Evolutionary conservation across 495 filamentous ascomycete genomes (phyloP), one percentile per base, ranked within the genome.

Genomic region (Penicillium canescens): DNA sequence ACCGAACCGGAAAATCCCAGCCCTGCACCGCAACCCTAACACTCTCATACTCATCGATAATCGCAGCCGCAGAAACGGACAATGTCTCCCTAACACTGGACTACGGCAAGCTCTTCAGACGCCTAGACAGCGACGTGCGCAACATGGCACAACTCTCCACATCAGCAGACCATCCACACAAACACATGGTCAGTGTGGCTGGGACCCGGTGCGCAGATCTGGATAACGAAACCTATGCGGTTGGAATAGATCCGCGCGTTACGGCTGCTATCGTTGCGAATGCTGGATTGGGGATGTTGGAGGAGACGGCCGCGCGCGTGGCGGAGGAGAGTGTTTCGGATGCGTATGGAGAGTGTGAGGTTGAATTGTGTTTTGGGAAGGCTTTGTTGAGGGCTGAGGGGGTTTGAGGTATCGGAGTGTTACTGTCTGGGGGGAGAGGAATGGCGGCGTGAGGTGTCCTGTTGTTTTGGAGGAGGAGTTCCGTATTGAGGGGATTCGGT

Each of bases 31-130:
- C 69, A 50, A 71, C 66, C 23, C 60, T 77, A 10, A 73, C 69
- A 38, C 65, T 78, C 20, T 74, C 74, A 23, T 76, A 77, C 56
- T 74, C 73, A 11, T 74, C 72, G 33, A 71, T 75, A 26, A 63
- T 75, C 34, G 71, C 69, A 1, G 68, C 73, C 12, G 76, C 74
- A 0, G 65, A 63, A 13, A 66, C 69, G 21, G 76, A 78, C 41
- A 71, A 77, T 54, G 74, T 78, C 48, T 74, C 73, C 4, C 66
- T 76, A 6, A 73, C 74, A 1, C 54, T 78, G 7, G 74, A 78
- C 56, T 78, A 78, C 59, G 74, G 76, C 35, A 77, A 77, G 57
- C 69, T 78, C 2, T 78, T 72, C 56, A 73, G 75, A 9, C 73
- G 72, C n/a, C 51, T 76, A 9, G 74, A 76, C 33, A 56, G 60